Conservation (phyloP, 78 protist species). For the Parvularia atlantis region DNA sequence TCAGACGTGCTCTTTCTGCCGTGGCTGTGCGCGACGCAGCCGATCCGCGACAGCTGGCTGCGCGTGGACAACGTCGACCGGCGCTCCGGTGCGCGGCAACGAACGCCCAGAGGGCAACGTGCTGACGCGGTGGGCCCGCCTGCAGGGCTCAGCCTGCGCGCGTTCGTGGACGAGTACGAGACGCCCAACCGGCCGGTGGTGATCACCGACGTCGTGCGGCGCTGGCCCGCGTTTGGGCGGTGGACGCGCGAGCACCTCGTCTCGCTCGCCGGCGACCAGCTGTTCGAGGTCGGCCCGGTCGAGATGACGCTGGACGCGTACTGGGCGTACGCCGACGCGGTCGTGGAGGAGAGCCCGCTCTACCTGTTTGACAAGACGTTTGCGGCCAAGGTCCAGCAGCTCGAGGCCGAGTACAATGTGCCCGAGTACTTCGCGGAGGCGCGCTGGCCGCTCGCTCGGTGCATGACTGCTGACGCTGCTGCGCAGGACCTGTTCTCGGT, state of each 20-base stretch:
- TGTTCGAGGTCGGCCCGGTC: slow-evolving; percentile 3
- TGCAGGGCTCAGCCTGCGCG: slow-evolving; percentile 2
- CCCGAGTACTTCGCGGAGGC: slow-evolving; percentile 5
- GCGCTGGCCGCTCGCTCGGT: too few species aligned
- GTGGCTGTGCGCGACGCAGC: slow-evolving; percentile 17
- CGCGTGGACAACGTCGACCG: slow-evolving; percentile 8
- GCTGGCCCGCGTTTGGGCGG: slow-evolving; percentile 14
- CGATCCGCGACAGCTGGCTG: neutral
- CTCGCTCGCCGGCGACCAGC: neutral
- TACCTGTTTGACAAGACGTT: slow-evolving; percentile 25
- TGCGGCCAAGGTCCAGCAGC: neutral
- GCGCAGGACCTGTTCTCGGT: slow-evolving; percentile 15
- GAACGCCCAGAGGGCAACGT: too few species aligned
- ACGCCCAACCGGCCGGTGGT: slow-evolving; percentile 13
- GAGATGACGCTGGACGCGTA: slow-evolving; percentile 3
- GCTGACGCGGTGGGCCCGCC: too few species aligned
- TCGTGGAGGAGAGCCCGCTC: slow-evolving; percentile 10
- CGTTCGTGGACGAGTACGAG: slow-evolving; percentile 18
- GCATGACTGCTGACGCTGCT: too few species aligned
- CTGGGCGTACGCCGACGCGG: neutral
- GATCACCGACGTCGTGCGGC: slow-evolving; percentile 7
- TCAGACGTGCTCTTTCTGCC: slow-evolving; percentile 20
- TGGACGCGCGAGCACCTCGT: neutral
- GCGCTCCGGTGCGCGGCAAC: too few species aligned
- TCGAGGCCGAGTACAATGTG: slow-evolving; percentile 1